Conservation (phyloP, 768 basidiomycete genomes). For the Tricholomella constricta region DNA sequence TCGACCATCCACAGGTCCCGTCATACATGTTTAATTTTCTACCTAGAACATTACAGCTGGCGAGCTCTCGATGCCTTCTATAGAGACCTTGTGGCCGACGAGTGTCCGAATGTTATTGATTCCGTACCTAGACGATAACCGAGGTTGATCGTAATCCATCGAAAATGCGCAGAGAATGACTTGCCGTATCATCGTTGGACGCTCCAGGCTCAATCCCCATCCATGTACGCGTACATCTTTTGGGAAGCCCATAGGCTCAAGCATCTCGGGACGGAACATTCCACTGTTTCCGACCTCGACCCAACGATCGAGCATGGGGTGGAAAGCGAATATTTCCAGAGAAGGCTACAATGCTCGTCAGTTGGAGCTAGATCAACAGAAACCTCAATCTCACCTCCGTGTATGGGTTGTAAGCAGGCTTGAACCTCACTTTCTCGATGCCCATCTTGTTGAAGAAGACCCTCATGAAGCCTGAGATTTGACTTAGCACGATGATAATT, state of each 20-base stretch:
- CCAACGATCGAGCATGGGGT: conserved; percentile 91
- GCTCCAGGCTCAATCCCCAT: conserved; percentile 92
- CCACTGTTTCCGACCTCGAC: conserved; percentile 99
- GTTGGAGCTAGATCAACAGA: background rate
- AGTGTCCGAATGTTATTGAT: conserved; percentile 97
- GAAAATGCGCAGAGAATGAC: conserved; percentile 22
- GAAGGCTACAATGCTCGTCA: conserved; percentile 62
- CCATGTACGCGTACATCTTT: conserved; percentile 96
- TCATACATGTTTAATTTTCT: conserved; percentile 1
- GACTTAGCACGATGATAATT: background rate
- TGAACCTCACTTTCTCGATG: conserved; percentile 91
- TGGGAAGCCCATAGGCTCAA: conserved; percentile 98
- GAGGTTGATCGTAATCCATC: background rate
- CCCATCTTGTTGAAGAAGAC: conserved; percentile 99
- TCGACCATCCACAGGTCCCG: too few relatives aligned
- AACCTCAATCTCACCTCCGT: conserved; percentile 74
- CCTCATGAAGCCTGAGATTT: conserved; percentile 85
- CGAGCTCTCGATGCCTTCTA: conserved; percentile 86
- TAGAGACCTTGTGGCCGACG: conserved; percentile 95
- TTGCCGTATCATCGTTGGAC: conserved; percentile 98
- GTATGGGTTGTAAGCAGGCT: conserved; percentile 98
- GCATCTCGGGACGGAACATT: conserved; percentile 99
- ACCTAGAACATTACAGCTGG: conserved; percentile 89
- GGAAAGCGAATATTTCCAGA: conserved; percentile 98
- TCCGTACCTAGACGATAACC: conserved; percentile 66